A percentile compares a stretch with the other conserved stretches of the same genome.
Conservation (phyloP, 2,329 filamentous ascomycete species). For the Pseudogymnoascus sp. region DNA sequence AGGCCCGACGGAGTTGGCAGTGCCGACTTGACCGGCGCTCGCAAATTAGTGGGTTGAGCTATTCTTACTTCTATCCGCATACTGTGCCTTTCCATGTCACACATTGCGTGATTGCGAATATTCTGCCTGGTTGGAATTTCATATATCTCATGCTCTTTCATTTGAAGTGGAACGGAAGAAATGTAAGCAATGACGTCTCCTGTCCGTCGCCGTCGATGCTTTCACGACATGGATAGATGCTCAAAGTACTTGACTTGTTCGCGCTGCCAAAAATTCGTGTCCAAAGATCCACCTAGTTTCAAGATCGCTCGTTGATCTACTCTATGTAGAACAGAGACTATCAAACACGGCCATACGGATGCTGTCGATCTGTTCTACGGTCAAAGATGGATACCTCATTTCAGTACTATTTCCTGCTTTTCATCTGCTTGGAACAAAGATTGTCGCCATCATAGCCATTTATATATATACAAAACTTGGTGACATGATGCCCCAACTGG, state of each 20-base stretch:
- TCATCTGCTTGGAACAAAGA: background rate
- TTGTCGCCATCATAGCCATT: background rate
- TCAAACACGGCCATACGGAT: background rate
- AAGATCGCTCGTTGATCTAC: background rate
- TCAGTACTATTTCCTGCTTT: background rate
- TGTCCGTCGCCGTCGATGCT: background rate
- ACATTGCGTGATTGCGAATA: background rate
- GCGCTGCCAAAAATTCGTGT: background rate
- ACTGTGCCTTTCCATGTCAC: background rate
- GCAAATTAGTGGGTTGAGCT: background rate
- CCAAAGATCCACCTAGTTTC: background rate
- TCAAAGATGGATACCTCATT: background rate
- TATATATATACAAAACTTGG: background rate
- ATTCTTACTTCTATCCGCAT: background rate
- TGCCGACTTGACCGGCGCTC: background rate
- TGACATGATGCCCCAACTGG: background rate
- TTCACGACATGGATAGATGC: background rate
- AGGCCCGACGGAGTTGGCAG: no score
- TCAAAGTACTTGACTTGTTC: background rate
- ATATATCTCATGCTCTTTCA: background rate
- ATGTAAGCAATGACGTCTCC: background rate
- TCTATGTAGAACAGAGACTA: background rate
- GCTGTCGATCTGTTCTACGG: background rate
- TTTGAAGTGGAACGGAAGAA: background rate
- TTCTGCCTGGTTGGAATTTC: background rate